phyloP scores from a whole-genome alignment of 2,329 filamentous ascomycete species.

The Cadophora gregata region DNA sequence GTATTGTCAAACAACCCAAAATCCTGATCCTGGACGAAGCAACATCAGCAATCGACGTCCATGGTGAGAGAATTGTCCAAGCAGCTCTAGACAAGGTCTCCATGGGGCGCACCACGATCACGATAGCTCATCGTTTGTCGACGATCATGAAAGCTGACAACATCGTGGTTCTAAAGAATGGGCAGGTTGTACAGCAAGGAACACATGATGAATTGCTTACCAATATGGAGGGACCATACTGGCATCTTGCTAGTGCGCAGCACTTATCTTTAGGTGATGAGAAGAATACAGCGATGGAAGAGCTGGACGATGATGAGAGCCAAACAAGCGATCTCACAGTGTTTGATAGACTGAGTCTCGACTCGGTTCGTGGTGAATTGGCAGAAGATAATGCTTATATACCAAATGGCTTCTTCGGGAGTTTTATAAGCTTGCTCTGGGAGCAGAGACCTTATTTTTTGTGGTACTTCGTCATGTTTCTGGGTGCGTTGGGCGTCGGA shows the following conservation, averaged over 20 bases:
- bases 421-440: slow-evolving; percentile 61
- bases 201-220: slow-evolving; percentile 74
- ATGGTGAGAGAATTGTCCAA: slow-evolving; percentile 57
- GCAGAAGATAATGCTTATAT: slow-evolving; percentile 43
- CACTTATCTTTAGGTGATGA: slow-evolving; percentile 40
- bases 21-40: slow-evolving; percentile 78
- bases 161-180: slow-evolving; percentile 78
- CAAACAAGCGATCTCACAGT: slow-evolving; percentile 8
- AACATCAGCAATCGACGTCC: slow-evolving; percentile 53
- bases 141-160: slow-evolving; percentile 79
- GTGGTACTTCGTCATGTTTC: slow-evolving; percentile 57
- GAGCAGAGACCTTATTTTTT: slow-evolving; percentile 60
- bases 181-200: slow-evolving; percentile 74
- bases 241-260: slow-evolving; percentile 69
- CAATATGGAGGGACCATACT: slow-evolving; percentile 65
- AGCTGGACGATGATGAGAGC: slow-evolving; percentile 22
- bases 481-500: slow-evolving; percentile 47
- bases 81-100: slow-evolving; percentile 59
- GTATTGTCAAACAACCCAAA: slow-evolving; percentile 71
- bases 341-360: slow-evolving; percentile 24
- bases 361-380: slow-evolving; percentile 22
- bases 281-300: not conserved
- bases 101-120: slow-evolving; percentile 63
- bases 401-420: slow-evolving; percentile 49
- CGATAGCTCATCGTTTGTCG: slow-evolving; percentile 70